Percentiles rank a stretch among this genome's conserved stretches.
These are phyloP conservation scores for Leccinum pellstonianum DNA, from an alignment of 768 basidiomycete genomes.

Conservation along the genomic window DNA sequence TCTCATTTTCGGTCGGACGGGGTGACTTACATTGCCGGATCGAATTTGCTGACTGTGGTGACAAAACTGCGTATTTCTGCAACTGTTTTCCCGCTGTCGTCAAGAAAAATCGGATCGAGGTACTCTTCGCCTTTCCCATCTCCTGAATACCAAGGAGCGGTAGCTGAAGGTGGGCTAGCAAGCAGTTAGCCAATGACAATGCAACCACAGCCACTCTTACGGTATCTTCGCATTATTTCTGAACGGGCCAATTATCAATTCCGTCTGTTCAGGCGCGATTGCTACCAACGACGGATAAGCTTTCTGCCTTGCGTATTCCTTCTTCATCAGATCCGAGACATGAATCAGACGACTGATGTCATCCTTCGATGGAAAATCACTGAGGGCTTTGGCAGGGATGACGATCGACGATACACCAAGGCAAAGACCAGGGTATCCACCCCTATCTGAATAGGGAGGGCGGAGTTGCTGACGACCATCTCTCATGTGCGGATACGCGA, in stretches of 20 bases:
- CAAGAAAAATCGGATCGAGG: not conserved
- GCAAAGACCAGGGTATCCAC: slow-evolving; percentile 1
- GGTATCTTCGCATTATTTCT: not conserved
- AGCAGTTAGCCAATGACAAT: not conserved
- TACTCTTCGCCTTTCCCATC: slow-evolving; percentile 3
- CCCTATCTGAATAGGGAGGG: not conserved
- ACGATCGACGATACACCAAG: not conserved
- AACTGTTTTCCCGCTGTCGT: not conserved
- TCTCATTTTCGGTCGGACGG: not conserved
- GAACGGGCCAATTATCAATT: not conserved
- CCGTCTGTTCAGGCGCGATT: not conserved
- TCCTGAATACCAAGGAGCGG: not conserved
- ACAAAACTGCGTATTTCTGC: not conserved
- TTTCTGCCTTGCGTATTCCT: not conserved
- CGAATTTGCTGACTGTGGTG: not conserved
- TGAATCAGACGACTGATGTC: not conserved
- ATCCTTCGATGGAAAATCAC: not conserved
- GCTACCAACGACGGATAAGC: not conserved
- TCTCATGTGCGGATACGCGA: not conserved
- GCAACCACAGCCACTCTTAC: not conserved
- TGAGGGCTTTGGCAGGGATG: not conserved
- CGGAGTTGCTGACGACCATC: slow-evolving; percentile 3
- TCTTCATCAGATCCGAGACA: slow-evolving; percentile 1
- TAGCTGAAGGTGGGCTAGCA: not conserved
- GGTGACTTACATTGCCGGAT: not conserved